Percentiles rank a stretch among this genome's conserved stretches.
Conservation (phyloP, 179 eudicot genomes). For the Pouteria campechiana region DNA sequence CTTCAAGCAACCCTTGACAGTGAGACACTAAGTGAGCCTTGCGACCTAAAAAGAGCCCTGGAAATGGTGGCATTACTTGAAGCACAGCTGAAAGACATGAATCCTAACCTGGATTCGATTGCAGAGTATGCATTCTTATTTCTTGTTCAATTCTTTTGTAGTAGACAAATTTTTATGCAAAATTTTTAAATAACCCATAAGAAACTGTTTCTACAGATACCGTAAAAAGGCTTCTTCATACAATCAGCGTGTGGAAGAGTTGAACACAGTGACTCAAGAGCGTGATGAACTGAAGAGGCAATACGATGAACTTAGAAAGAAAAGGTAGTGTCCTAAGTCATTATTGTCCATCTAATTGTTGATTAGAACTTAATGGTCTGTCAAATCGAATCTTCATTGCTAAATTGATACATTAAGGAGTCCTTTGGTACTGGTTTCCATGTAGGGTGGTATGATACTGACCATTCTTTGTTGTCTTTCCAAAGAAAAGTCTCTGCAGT, state of each 20-base stretch:
- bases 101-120: conserved; percentile 94
- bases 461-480: too few species aligned
- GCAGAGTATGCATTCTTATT: conserved; percentile 50
- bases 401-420: too few species aligned
- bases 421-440: too few species aligned
- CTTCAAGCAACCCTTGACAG: conserved; percentile 59
- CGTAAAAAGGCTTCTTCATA: conserved; percentile 61
- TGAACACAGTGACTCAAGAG: conserved; percentile 61
- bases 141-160: too few species aligned
- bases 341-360: too few species aligned
- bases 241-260: conserved; percentile 82
- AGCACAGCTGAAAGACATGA: conserved; percentile 95
- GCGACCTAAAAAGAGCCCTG: conserved; percentile 60
- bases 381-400: too few species aligned
- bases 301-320: conserved; percentile 91
- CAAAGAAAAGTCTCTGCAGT: too few species aligned
- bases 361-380: too few species aligned
- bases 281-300: conserved; percentile 88
- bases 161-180: background rate
- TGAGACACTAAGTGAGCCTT: conserved; percentile 42
- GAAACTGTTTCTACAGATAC: conserved; percentile 32
- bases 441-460: too few species aligned
- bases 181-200: too few species aligned
- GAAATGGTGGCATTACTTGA: conserved; percentile 87
- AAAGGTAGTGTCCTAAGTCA: too few species aligned